Base-by-base conservation (phyloP, 139 green algal species). In the Spirogloea muscicola region DNA sequence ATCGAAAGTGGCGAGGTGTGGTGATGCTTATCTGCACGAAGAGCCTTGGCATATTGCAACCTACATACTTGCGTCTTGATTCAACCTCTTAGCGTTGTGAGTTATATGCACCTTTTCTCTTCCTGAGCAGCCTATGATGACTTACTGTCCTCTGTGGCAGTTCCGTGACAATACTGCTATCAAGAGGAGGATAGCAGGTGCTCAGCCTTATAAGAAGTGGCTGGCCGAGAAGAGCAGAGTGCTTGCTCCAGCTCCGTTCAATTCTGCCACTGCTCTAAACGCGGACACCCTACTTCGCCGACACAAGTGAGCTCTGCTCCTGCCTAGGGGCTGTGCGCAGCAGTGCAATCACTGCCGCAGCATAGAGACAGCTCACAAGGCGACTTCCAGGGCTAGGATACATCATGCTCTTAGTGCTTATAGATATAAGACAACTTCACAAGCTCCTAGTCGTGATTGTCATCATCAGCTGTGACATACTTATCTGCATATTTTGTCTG, bases 131-230 rank as follows among this genome's bases (percentile, higher is more conserved):
- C 21, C 46, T 31, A n/a, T 55, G 46, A n/a, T 55, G 46, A n/a
- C n/a, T 21, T 21, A n/a, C 46, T 55, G 21, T 31, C 46, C n/a
- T 55, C 46, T 21, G n/a, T 55, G 38, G 40, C 67, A 82, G 75
- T 96, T 98, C 83, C 84, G 86, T 61, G 87, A 94, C 83, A 95
- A 96, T 77, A 86, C 75, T 0, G 86, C 87, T 41, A 91, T 98
- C 75, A 89, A 87, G 38, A 85, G 84, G 62, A 81, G 88, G 31
- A 85, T 96, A 18, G 92, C 92, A 27, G 55, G 59, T 29, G 60
- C 59, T 10, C 40, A 85, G 38, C 91, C 91, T 9, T 99, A 97
- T 79, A 86, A 77, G 57, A 75, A 97, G 75, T 98, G 91, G 92
- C 64, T 97, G 36, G 63, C 55, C 18, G 33, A 69, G 25, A 31